Base-by-base conservation (phyloP, 345 rosid species). In the Punica granatum region DNA sequence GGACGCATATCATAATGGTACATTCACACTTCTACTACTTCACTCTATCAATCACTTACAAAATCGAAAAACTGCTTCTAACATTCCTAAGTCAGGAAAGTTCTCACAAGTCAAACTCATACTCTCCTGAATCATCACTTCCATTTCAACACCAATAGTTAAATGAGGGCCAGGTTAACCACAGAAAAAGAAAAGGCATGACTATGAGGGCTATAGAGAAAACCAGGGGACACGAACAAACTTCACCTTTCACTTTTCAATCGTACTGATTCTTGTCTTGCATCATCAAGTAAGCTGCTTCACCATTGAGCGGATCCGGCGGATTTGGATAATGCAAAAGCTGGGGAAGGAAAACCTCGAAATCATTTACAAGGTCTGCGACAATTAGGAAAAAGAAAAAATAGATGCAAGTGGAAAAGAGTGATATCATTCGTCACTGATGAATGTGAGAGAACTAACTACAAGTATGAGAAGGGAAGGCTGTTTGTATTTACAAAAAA, bases 201-300 rank as follows among this genome's bases (percentile, higher is more conserved):
- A 37, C 41, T 4, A 11, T 32, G 21, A 23, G 49, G 19, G 16
- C 56, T 32, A 26, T 4, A 44, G 26, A n/a, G n/a, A n/a, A n/a
- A 37, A 25, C n/a, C 9, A 58, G 64, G 11, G 13, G 3, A 54
- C 30, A 49, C 12, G 53, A 34, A 70, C 63, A 36, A 63, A 63
- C 39, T 42, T 72, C 49, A 88, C 88, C 93, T 88, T 79, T 83
- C 64, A 88, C 93, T 81, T 81, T 88, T 69, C 80, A 81, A 72
- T 88, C 93, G 60, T 88, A 88, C 62, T 76, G 79, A 65, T 77
- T 78, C 62, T 68, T 73, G 70, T 88, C 90, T 74, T 82, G 83
- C 84, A 88, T 80, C 93, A 88, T 82, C 74, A 88, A 74, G 25
- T 88, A 80, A 42, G 93, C 90, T n/a, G 90, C 93, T 67, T 88